phyloP scores from a whole-genome alignment of 2,329 filamentous ascomycete species.

The Sporothrix brasiliensis region DNA sequence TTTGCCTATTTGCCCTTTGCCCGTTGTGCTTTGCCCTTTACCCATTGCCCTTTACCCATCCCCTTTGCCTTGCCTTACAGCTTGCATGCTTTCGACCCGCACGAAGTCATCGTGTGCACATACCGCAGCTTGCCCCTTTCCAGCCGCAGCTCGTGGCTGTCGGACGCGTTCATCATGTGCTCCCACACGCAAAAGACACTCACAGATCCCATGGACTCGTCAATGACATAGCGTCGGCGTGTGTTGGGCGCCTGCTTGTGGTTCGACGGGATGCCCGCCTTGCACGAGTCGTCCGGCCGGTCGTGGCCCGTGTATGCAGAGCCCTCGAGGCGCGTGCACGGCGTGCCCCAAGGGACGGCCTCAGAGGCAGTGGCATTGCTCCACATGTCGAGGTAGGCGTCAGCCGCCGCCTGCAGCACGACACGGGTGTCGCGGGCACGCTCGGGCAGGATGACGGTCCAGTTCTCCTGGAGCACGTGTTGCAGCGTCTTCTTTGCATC shows the following conservation, averaged over 20 bases:
- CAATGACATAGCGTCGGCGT: slow-evolving; percentile 39
- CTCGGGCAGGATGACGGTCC: slow-evolving; percentile 40
- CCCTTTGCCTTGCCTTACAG: slow-evolving; percentile 10
- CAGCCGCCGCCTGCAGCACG: slow-evolving; percentile 39
- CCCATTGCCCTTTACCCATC: not conserved
- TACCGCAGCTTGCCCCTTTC: slow-evolving; percentile 33
- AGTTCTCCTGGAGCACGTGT: slow-evolving; percentile 41
- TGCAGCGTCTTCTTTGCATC: slow-evolving; percentile 42
- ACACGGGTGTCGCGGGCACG: slow-evolving; percentile 38
- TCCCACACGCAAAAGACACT: slow-evolving; percentile 37
- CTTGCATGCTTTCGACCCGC: slow-evolving; percentile 29
- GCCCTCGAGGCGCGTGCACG: slow-evolving; percentile 43
- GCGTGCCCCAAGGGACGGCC: slow-evolving; percentile 44
- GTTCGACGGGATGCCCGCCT: slow-evolving; percentile 38
- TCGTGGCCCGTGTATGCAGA: slow-evolving; percentile 37
- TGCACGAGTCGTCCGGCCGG: slow-evolving; percentile 38
- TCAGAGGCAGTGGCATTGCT: slow-evolving; percentile 40
- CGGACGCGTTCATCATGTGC: slow-evolving; percentile 34
- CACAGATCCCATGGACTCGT: slow-evolving; percentile 38
- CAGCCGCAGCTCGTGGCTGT: slow-evolving; percentile 33
- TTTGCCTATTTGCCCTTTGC: not conserved
- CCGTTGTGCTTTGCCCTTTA: not conserved
- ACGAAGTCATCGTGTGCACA: slow-evolving; percentile 34
- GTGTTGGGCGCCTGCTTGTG: slow-evolving; percentile 37
- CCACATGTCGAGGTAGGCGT: slow-evolving; percentile 45